These are phyloP conservation scores for Artemisia tridentata DNA, from an alignment of 129 eudicot species.

Conservation along the genomic window DNA sequence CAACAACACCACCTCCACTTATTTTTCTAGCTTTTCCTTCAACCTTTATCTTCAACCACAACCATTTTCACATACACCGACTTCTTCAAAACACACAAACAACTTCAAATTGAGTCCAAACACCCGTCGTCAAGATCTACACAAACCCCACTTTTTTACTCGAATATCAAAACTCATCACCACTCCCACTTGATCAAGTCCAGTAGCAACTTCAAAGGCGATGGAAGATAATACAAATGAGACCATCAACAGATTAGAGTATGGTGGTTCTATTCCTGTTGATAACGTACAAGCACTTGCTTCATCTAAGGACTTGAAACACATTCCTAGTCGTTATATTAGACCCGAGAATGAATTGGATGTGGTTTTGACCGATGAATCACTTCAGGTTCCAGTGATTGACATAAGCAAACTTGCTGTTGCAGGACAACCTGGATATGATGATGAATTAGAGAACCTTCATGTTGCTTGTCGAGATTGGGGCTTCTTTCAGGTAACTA, in stretches of 20 bases:
- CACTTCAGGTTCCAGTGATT: constrained; percentile 51
- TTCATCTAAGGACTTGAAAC: constrained; percentile 39
- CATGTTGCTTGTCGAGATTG: constrained; percentile 53
- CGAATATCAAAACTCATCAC: too few species aligned
- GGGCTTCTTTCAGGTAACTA: constrained; percentile 62
- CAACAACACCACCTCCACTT: too few species aligned
- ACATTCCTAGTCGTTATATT: constrained; percentile 45
- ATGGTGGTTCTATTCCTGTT: constrained; percentile 57
- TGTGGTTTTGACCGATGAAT: constrained; percentile 31
- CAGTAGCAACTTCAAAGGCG: too few species aligned
- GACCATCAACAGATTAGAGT: constrained; percentile 17
- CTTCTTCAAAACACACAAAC: too few species aligned
- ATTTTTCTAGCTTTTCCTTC: too few species aligned
- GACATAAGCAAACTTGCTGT: constrained; percentile 37
- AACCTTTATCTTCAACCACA: too few species aligned
- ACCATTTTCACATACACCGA: too few species aligned
- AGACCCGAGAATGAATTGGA: constrained; percentile 41
- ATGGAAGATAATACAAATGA: constrained; percentile 18
- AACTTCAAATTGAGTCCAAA: too few species aligned
- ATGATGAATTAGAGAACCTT: constrained; percentile 43
- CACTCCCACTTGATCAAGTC: too few species aligned
- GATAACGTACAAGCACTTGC: constrained; percentile 53
- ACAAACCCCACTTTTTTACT: too few species aligned
- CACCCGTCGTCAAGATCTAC: too few species aligned
- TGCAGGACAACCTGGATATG: constrained; percentile 18